Base-by-base conservation (phyloP, 257 asterid genomes). In the Hygrophila difformis region DNA sequence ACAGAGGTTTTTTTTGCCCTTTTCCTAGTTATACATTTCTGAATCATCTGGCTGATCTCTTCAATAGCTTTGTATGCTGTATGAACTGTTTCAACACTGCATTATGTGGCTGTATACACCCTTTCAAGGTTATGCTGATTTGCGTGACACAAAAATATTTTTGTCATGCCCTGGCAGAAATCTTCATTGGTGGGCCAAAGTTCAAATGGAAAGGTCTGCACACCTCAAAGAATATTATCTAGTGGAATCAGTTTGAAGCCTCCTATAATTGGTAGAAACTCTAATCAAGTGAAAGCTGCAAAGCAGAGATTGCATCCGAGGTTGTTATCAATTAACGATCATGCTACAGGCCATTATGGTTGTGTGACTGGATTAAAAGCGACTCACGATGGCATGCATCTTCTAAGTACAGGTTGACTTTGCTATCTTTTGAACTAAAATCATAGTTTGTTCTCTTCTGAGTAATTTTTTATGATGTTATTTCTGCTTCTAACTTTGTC, bases 301-400 rank as follows among this genome's bases (percentile, higher is more conserved):
- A 91, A 82, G 66, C 95, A 82, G 68, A 77, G 96, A 65, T 61
- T 79, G 53, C 99, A 91, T 76, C 99, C 99, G 40, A 94, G 98
- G 65, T 67, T 91, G 96, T 47, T 86, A 60, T 82, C 99, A n/a
- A 67, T 70, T 62, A 88, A 74, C 45, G 92, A 91, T 80, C 93
- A 89, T 35, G 81, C 95, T 53, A 91, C 99, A 26, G 95, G 76
- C 64, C 99, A 91, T 73, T 91, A 91, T 65, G 99, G 99, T 52
- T 76, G 78, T 57, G 92, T 91, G 33, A 74, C 84, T 64, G 92
- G 95, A 65, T 60, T 91, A 60, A 77, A 79, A 77, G 72, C 71
- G 60, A 86, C 96, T 24, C 74, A 59, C 21, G 96, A 91, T 72
- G 99, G 99, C 69, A 76, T 80, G 95, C 78, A 80, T 73, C 96